Base-by-base conservation (phyloP, 768 basidiomycete species). In the Lentinula sp. region DNA sequence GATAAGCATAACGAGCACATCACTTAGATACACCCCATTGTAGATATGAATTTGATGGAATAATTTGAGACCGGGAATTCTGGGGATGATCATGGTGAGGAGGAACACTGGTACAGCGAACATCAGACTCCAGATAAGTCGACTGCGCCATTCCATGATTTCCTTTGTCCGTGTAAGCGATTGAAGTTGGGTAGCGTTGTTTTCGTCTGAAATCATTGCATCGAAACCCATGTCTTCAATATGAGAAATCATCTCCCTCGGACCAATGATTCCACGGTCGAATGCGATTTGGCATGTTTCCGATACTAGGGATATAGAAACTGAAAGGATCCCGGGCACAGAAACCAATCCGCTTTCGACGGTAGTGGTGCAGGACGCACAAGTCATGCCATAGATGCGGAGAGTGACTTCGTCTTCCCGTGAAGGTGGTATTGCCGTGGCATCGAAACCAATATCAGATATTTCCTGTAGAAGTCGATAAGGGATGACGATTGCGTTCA, bases 101-200 rank as follows among this genome's bases (percentile, higher is more conserved):
- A 97, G 84, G 76, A 98, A 98, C 43, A 95, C 94, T n/a, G 97
- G 97, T 0, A 95, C 63, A 55, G 94, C 94, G 69, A 99, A 96
- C 8, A 76, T 67, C 33, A 88, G 64, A 70, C 87, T 85, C 79
- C 86, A 86, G 39, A 84, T 70, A 76, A 98, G 87, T 23, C 93
- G 87, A 18, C 73, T 73, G 48, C 84, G 79, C 97, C 97, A 99
- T 69, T 95, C 90, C 64, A 90, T 81, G 45, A 98, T 88, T 72
- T 98, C 97, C 73, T 93, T 94, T 35, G 89, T 88, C 9, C 92
- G 86, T 3, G 88, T 88, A 59, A 97, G 86, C 0, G 93, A 94
- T 57, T 85, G 85, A 9, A 93, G 77, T 71, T 97, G 94, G 6
- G 93, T 92, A 1, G 85, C 85, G 66, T 95, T 87, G 62, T 87